Percentiles rank a stretch among this genome's conserved stretches.
Evolutionary conservation across 2,329 filamentous ascomycete species (phyloP).

Genomic region (Cordyceps militaris): DNA sequence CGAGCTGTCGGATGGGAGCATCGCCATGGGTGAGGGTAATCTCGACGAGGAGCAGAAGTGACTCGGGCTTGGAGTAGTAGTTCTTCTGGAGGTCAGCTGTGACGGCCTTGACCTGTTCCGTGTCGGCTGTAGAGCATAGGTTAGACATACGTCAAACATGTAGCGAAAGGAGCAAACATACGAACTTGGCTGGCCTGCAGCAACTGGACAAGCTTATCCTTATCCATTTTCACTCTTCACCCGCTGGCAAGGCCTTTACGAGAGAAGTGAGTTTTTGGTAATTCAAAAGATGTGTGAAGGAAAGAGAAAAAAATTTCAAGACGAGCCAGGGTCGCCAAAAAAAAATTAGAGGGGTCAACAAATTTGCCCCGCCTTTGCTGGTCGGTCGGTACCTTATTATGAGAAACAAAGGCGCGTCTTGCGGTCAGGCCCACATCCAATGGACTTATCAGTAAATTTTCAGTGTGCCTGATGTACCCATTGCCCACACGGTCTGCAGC

Average conservation of each 20-base stretch:
- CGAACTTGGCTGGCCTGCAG: slow-evolving; percentile 82
- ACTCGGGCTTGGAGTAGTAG: slow-evolving; percentile 82
- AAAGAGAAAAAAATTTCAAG: slow-evolving; percentile 2
- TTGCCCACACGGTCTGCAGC: not conserved
- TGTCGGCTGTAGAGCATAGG: slow-evolving; percentile 64
- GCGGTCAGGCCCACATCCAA: not conserved
- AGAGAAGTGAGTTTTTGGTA: slow-evolving; percentile 1
- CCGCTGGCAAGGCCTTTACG: slow-evolving; percentile 4
- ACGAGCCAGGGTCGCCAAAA: slow-evolving; percentile 11
- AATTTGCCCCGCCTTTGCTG: slow-evolving; percentile 12
- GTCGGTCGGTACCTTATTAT: slow-evolving; percentile 3
- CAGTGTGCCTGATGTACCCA: slow-evolving; percentile 1
- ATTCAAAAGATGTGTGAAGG: slow-evolving; percentile 7
- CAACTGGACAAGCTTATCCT: slow-evolving; percentile 74
- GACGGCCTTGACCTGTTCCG: slow-evolving; percentile 79
- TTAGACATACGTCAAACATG: slow-evolving; percentile 24
- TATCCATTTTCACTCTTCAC: slow-evolving; percentile 31
- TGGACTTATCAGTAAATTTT: not conserved
- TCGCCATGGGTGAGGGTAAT: slow-evolving; percentile 74
- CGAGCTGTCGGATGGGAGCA: slow-evolving; percentile 73
- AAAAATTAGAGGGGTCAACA: slow-evolving; percentile 13
- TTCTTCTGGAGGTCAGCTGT: slow-evolving; percentile 87
- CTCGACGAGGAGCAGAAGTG: slow-evolving; percentile 79
- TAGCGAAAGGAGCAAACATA: slow-evolving; percentile 41
- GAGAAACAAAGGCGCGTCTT: not conserved